Base-by-base conservation (phyloP, 1,284 basidiomycete genomes). In the Leccinum insolens region DNA sequence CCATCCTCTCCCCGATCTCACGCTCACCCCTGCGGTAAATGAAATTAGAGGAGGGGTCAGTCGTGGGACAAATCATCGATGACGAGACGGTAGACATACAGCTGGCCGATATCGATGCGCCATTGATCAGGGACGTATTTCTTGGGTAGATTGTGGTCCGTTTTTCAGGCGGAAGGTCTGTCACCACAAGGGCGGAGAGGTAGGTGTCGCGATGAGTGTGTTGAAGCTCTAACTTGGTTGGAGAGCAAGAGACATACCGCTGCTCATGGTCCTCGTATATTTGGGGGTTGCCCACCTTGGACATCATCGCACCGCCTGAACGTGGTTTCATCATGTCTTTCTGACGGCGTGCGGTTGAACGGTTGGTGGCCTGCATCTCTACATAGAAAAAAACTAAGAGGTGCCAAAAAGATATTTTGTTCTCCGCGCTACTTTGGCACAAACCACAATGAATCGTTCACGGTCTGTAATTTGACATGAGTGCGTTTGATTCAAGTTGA, bases 401-500 rank as follows among this genome's bases (percentile, higher is more conserved):
- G 73, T 70, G 28, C 74, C 78, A 60, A 65, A 68, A 62, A 28
- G 60, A 68, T 2, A 71, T 49, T 5, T 78, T 57, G 37, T 64
- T 76, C 25, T 76, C 61, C 78, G 77, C 78, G 71, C 75, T 79
- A 61, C 77, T 79, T 78, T 79, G 77, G 75, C 75, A 76, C 75
- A 79, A 44, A 79, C 75, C 76, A 75, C 63, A 60, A 15, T 66
- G 28, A 49, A 49, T 49, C 62, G 65, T 65, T 63, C 49, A 65
- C 55, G 75, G 80, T 73, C 78, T 83, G 83, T 76, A 84, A 84
- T 84, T 84, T 84, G 82, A 84, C 82, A 57, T 76, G 82, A 84
- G 82, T 84, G 83, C 83, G 83, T 77, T 74, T 73, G 69, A 71
- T 68, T 39, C 39, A 44, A 44, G 41, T 44, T 44, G 41, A 14